phyloP scores from a whole-genome alignment of 352 stramenopile species.

The Phytopythium cucurbitacearum region DNA sequence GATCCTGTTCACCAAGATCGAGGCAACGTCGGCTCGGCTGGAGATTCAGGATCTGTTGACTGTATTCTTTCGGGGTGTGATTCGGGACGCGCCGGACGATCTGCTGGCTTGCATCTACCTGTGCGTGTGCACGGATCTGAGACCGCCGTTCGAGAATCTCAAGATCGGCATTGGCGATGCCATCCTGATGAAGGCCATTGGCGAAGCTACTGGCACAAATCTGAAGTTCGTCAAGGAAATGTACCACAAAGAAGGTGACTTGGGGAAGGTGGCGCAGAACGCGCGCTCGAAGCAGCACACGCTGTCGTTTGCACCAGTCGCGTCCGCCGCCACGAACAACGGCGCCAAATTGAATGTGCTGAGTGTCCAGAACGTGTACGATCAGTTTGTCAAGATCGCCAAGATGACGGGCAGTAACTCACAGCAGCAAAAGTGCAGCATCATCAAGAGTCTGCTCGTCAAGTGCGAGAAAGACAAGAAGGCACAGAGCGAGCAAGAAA shows the following conservation, averaged over 20 bases:
- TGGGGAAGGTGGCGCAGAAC: conserved; percentile 95
- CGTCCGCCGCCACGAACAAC: conserved; percentile 58
- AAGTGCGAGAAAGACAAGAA: conserved; percentile 86
- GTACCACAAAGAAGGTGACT: conserved; percentile 95
- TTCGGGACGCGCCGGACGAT: conserved; percentile 71
- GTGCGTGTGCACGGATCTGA: conserved; percentile 89
- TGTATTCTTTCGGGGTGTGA: conserved; percentile 81
- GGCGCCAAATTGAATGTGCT: conserved; percentile 67
- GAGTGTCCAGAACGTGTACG: conserved; percentile 84
- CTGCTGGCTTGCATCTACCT: conserved; percentile 90
- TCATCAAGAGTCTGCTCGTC: conserved; percentile 97
- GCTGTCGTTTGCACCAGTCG: conserved; percentile 65
- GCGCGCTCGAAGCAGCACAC: conserved; percentile 93
- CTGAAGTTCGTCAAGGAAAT: conserved; percentile 94
- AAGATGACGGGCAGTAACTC: conserved; percentile 94
- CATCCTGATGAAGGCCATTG: conserved; percentile 97
- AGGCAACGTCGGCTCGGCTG: conserved; percentile 62
- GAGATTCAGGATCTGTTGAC: conserved; percentile 86
- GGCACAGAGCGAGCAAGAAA: conserved; percentile 35
- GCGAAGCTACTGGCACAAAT: conserved; percentile 89
- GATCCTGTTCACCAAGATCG: conserved; percentile 74
- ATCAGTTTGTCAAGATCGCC: conserved; percentile 91
- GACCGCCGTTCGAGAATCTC: conserved; percentile 95
- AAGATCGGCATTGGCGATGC: conserved; percentile 98
- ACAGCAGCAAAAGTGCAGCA: conserved; percentile 96